Percentiles rank a stretch among this genome's conserved stretches.
phyloP scores from a whole-genome alignment of 2,329 filamentous ascomycete species.

The Colletotrichum zoysiae region DNA sequence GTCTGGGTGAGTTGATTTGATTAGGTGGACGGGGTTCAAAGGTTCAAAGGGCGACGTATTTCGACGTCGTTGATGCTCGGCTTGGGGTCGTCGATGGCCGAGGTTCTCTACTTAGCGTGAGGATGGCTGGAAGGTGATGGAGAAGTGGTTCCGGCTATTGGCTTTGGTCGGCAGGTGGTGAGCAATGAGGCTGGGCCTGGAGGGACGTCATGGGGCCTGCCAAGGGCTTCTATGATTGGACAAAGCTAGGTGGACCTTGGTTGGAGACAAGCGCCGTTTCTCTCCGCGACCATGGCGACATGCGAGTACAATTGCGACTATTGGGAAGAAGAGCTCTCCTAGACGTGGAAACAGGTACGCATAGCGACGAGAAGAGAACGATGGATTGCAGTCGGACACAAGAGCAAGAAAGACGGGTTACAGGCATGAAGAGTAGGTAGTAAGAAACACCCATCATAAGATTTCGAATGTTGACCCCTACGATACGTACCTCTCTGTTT shows the following conservation, averaged over 20 bases:
- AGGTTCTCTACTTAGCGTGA: slow-evolving; percentile 29
- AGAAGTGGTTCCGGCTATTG: slow-evolving; percentile 34
- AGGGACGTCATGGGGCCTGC: slow-evolving; percentile 42
- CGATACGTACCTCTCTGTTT: not conserved
- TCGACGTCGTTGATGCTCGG: slow-evolving; percentile 30
- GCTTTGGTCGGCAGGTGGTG: slow-evolving; percentile 38
- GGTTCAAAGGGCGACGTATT: not conserved
- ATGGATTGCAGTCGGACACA: not conserved
- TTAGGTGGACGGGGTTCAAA: not conserved
- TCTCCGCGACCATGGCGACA: slow-evolving; percentile 38
- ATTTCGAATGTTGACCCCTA: not conserved
- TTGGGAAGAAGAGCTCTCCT: not conserved
- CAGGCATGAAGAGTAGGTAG: too few species aligned
- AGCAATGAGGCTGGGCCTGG: slow-evolving; percentile 39
- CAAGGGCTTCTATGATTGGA: slow-evolving; percentile 38
- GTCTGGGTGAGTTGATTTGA: not conserved
- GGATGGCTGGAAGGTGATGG: slow-evolving; percentile 39
- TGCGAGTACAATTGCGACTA: not conserved
- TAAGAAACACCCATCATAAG: not conserved
- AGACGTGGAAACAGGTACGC: not conserved
- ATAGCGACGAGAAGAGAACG: not conserved
- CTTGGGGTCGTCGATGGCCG: slow-evolving; percentile 27
- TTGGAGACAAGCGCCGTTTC: slow-evolving; percentile 39
- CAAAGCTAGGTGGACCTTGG: slow-evolving; percentile 30
- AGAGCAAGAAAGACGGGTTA: not conserved